Evolutionary conservation across 2,329 filamentous ascomycete genomes (phyloP).

Genomic region (Monilinia aucupariae): DNA sequence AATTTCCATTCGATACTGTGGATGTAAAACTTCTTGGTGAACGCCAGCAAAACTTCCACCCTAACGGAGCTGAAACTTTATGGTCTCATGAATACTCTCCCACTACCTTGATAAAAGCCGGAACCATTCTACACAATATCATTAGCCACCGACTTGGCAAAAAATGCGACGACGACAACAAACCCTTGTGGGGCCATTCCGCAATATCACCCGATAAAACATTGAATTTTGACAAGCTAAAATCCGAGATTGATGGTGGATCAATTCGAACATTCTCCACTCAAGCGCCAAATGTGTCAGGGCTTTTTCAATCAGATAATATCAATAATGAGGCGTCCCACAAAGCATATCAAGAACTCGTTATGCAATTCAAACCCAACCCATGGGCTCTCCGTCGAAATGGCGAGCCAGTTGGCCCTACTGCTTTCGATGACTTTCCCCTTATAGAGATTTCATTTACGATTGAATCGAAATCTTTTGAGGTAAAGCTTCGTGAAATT

Average conservation of each 20-base stretch:
- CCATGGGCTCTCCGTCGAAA: slow-evolving; percentile 24
- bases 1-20: background rate
- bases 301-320: slow-evolving; percentile 13
- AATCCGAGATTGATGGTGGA: background rate
- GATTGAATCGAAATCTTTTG: slow-evolving; percentile 19
- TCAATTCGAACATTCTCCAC: slow-evolving; percentile 23
- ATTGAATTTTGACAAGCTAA: background rate
- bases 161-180: background rate
- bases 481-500: slow-evolving; percentile 22
- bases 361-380: slow-evolving; percentile 32
- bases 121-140: slow-evolving; percentile 7
- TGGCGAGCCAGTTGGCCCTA: slow-evolving; percentile 20
- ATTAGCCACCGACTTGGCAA: background rate
- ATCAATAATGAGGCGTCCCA: background rate
- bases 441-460: slow-evolving; percentile 31
- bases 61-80: background rate
- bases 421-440: slow-evolving; percentile 29
- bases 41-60: background rate
- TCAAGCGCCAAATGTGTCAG: slow-evolving; percentile 26
- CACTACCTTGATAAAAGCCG: slow-evolving; percentile 3
- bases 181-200: background rate
- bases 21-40: background rate
- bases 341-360: slow-evolving; percentile 16
- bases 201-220: background rate
- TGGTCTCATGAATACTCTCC: background rate